phyloP scores from a whole-genome alignment of 2,329 filamentous ascomycete species.

The Fusarium armeniacum region DNA sequence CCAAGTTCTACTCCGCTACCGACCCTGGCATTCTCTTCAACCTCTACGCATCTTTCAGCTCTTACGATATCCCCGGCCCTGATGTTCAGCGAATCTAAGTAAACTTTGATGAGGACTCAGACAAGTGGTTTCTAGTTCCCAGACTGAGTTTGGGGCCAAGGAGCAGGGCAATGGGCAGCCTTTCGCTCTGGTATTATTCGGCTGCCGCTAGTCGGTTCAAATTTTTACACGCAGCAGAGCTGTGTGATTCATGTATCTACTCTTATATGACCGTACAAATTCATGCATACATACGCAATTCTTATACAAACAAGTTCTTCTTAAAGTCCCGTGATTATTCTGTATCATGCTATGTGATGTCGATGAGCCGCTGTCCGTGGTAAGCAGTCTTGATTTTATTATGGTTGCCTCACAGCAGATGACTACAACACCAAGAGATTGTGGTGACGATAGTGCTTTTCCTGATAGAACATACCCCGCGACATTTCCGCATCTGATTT shows the following conservation, averaged over 20 bases:
- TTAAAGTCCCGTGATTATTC: no score
- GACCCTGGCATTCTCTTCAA: conserved; percentile 57
- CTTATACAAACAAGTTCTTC: neutral
- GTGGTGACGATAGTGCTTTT: no score
- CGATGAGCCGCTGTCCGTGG: no score
- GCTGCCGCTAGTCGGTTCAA: conserved; percentile 33
- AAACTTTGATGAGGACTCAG: neutral
- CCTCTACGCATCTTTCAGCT: conserved; percentile 51
- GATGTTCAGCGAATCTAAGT: conserved; percentile 32
- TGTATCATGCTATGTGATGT: neutral
- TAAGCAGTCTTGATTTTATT: no score
- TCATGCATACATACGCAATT: conserved; percentile 6
- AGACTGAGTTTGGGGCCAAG: conserved; percentile 5
- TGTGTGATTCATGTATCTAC: conserved; percentile 35
- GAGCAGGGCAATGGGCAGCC: conserved; percentile 14
- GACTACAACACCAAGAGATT: no score
- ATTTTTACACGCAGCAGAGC: conserved; percentile 30
- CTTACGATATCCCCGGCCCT: conserved; percentile 55
- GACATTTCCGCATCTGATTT: no score
- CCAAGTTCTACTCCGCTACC: conserved; percentile 54
- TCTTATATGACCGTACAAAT: conserved; percentile 30
- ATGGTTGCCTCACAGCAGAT: no score
- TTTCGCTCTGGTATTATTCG: conserved; percentile 18
- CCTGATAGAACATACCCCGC: no score
- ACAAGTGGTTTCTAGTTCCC: conserved; percentile 16